Conservation (phyloP, 768 basidiomycete species). For the Tephrocybe sp. region DNA sequence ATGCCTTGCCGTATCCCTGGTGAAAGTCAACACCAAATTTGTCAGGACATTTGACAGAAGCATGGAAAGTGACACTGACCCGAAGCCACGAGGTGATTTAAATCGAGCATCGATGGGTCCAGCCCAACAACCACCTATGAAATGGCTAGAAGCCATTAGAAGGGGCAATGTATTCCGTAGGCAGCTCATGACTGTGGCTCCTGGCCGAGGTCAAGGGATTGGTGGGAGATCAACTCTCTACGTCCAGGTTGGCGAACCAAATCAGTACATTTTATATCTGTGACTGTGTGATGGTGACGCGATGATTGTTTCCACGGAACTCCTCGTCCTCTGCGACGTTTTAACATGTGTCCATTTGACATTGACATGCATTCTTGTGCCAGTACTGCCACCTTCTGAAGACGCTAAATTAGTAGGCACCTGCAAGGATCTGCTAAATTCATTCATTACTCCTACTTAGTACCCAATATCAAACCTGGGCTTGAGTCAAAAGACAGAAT, state of each 20-base stretch:
- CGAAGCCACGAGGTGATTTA: background rate
- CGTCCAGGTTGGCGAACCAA: background rate
- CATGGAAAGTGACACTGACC: background rate
- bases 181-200: conserved; percentile 11
- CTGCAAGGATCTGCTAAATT: no score
- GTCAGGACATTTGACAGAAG: no score
- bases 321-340: no score
- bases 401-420: no score
- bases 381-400: no score
- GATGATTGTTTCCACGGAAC: conserved; percentile 4
- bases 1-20: background rate
- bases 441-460: no score
- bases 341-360: no score
- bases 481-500: no score
- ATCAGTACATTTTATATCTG: background rate
- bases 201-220: conserved; percentile 9
- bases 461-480: no score
- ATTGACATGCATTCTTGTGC: no score
- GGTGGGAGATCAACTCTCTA: conserved; percentile 18
- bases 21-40: no score
- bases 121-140: conserved; percentile 6
- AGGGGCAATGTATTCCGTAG: conserved; percentile 1
- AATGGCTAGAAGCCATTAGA: conserved; percentile 12
- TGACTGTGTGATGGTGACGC: conserved; percentile 6
- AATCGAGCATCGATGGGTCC: conserved; percentile 7